Percentiles rank a stretch among this genome's conserved stretches.
phyloP scores from a whole-genome alignment of 2,329 filamentous ascomycete genomes.

The Ceratocystis albifundus region DNA sequence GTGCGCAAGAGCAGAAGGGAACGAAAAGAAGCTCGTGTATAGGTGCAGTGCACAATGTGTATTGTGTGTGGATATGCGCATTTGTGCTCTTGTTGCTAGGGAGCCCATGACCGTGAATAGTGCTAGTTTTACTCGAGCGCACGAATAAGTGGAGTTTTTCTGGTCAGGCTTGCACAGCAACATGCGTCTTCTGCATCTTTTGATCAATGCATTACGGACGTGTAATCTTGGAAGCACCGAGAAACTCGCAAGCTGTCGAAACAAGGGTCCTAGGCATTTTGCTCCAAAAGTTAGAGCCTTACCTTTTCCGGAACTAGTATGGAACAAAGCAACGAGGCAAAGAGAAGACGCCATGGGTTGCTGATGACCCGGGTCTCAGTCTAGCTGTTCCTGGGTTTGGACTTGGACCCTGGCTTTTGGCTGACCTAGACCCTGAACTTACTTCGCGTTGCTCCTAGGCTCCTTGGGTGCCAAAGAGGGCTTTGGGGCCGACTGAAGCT shows the following conservation, averaged over 20 bases:
- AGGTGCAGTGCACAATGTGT: background rate
- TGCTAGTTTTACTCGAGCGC: background rate
- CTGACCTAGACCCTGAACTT: background rate
- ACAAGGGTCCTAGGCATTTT: background rate
- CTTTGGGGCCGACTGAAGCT: background rate
- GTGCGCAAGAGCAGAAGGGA: background rate
- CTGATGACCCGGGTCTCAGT: background rate
- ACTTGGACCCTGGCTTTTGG: no score
- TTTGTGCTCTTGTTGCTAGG: slow-evolving; percentile 8
- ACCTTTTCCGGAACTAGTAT: slow-evolving; percentile 2
- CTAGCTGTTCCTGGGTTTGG: background rate
- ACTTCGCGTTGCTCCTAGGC: background rate
- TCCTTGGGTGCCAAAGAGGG: background rate
- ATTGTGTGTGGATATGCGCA: background rate
- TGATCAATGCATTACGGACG: slow-evolving; percentile 5
- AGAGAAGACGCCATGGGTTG: background rate
- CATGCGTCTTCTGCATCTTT: slow-evolving; percentile 1
- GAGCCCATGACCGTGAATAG: background rate
- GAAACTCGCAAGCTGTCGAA: background rate
- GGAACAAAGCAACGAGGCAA: slow-evolving; percentile 2
- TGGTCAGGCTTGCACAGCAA: slow-evolving; percentile 5
- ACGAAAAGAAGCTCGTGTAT: background rate
- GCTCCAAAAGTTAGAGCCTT: background rate
- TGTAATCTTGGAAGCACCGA: slow-evolving; percentile 17
- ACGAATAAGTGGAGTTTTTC: background rate